Evolutionary conservation across 805 yeast species (phyloP).

Genomic region (Lipomyces anomalus): DNA sequence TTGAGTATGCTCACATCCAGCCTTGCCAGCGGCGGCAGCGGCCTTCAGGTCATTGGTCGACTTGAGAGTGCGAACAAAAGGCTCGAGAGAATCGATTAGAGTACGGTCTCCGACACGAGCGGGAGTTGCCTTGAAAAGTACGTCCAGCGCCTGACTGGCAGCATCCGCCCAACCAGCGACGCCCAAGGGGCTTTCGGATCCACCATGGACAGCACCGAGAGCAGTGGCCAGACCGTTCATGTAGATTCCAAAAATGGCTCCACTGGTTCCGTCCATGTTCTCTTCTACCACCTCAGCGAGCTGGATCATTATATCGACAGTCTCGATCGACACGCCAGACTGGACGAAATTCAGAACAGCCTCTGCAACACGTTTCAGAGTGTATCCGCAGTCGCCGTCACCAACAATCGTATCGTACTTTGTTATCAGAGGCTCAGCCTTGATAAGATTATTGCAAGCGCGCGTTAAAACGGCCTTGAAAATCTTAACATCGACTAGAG

Average conservation of each 20-base stretch:
- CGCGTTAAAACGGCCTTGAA: slow-evolving; percentile 38
- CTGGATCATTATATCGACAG: slow-evolving; percentile 55
- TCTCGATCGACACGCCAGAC: slow-evolving; percentile 34
- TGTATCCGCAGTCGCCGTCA: slow-evolving; percentile 96
- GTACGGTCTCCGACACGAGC: slow-evolving; percentile 90
- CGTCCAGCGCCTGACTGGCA: slow-evolving; percentile 52
- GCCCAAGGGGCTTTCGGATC: slow-evolving; percentile 7
- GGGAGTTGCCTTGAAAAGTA: slow-evolving; percentile 76
- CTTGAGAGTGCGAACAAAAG: slow-evolving; percentile 64
- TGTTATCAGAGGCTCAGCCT: slow-evolving; percentile 79
- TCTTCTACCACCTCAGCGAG: slow-evolving; percentile 80
- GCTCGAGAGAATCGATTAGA: slow-evolving; percentile 80
- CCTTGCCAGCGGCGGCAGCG: slow-evolving; percentile 64
- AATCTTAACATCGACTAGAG: slow-evolving; percentile 31
- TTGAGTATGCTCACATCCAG: slow-evolving; percentile 74
- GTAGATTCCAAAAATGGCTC: slow-evolving; percentile 84
- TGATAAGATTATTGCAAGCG: slow-evolving; percentile 49
- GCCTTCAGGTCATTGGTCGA: slow-evolving; percentile 46
- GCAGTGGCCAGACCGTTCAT: slow-evolving; percentile 61
- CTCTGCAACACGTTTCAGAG: slow-evolving; percentile 74
- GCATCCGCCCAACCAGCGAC: slow-evolving; percentile 28
- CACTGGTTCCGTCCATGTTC: slow-evolving; percentile 93
- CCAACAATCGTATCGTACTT: slow-evolving; percentile 84
- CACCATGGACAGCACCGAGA: slow-evolving; percentile 23
- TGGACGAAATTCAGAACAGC: slow-evolving; percentile 54